phyloP scores from a whole-genome alignment of 352 stramenopile species.

The Blastocystis sp. region DNA sequence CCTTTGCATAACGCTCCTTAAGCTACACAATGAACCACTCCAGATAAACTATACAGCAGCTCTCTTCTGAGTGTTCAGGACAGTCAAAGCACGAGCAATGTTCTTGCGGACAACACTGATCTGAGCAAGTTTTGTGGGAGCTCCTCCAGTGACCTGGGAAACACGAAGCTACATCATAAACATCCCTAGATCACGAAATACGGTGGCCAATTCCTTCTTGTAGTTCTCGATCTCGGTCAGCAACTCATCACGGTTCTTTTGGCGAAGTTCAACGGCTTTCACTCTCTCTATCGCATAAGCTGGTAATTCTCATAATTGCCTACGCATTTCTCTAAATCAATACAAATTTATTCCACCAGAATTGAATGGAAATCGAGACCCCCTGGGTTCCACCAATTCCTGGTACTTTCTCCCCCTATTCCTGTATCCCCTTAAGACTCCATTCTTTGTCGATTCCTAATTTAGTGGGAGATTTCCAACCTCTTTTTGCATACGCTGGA shows the following conservation, averaged over 20 bases:
- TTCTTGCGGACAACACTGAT: slow-evolving; percentile 97
- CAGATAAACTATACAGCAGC: slow-evolving; percentile 71
- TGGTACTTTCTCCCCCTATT: too few relatives aligned
- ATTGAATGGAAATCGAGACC: background rate
- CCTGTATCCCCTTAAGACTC: too few relatives aligned
- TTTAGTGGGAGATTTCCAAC: too few relatives aligned
- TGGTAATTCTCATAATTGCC: background rate
- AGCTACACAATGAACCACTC: slow-evolving; percentile 68
- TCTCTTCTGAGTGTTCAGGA: slow-evolving; percentile 99
- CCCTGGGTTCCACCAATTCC: background rate
- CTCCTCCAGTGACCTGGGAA: slow-evolving; percentile 95
- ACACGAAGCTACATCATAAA: slow-evolving; percentile 82
- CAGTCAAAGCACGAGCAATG: slow-evolving; percentile 96
- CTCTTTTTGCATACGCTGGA: too few relatives aligned
- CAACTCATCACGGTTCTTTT: slow-evolving; percentile 93
- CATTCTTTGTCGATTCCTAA: too few relatives aligned
- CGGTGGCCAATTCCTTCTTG: slow-evolving; percentile 89
- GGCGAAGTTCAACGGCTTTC: slow-evolving; percentile 95
- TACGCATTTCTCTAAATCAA: slow-evolving; percentile 63
- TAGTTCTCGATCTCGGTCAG: slow-evolving; percentile 93
- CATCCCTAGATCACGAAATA: slow-evolving; percentile 55
- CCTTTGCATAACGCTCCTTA: slow-evolving; percentile 81
- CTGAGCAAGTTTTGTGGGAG: slow-evolving; percentile 97
- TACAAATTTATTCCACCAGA: slow-evolving; percentile 54
- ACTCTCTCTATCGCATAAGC: slow-evolving; percentile 75